phyloP scores from a whole-genome alignment of 257 asterid species.

The Penstemon davidsonii region DNA sequence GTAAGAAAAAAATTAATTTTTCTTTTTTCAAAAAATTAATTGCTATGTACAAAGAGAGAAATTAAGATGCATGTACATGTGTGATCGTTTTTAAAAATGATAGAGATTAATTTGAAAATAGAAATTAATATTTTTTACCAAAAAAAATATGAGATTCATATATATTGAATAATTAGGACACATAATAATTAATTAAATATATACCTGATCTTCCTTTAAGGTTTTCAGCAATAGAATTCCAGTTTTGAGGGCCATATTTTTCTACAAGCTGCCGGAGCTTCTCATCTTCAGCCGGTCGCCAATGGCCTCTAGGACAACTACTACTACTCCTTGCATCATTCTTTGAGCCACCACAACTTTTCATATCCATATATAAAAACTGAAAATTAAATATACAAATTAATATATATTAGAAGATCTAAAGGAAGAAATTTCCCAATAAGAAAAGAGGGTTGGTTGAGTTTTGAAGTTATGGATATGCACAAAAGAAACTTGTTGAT shows the following conservation, averaged over 20 bases:
- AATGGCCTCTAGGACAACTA: constrained; percentile 81
- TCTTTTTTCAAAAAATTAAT: no score
- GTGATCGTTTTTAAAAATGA: no score
- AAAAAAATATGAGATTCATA: no score
- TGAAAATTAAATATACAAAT: background rate
- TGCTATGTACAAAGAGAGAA: no score
- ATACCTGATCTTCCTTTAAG: constrained; percentile 96
- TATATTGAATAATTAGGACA: no score
- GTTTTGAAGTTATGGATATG: constrained; percentile 9
- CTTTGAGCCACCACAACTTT: constrained; percentile 37
- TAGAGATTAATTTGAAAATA: no score
- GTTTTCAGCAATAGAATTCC: constrained; percentile 95
- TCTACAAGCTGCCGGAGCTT: constrained; percentile 76
- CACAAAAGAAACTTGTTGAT: constrained; percentile 43
- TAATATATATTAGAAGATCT: no score
- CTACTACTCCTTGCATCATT: constrained; percentile 45
- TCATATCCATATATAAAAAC: constrained; percentile 42
- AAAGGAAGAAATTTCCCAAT: no score
- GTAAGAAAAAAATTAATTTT: no score
- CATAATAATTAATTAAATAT: background rate
- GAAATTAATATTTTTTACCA: no score
- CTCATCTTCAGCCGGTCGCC: constrained; percentile 95
- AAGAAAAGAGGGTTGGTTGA: no score
- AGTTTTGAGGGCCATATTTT: constrained; percentile 85
- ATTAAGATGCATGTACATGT: no score